Evolutionary conservation across 2,329 filamentous ascomycete species (phyloP).

Genomic region (Talaromyces verruculosus): DNA sequence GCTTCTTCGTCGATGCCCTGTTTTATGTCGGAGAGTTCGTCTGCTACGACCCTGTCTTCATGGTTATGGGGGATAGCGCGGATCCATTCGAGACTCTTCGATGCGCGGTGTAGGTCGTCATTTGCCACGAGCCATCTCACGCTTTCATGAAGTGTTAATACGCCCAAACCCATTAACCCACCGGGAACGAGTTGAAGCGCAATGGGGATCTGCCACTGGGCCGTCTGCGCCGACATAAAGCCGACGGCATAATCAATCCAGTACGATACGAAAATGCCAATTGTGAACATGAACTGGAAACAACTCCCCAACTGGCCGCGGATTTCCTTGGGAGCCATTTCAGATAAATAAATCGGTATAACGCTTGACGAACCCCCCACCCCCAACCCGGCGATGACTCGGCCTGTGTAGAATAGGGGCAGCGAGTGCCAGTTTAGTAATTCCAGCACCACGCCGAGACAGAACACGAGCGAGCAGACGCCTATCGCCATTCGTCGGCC

Average conservation of each 20-base stretch:
- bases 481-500: slow-evolving; percentile 51
- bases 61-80: slow-evolving; percentile 44
- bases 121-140: slow-evolving; percentile 53
- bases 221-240: slow-evolving; percentile 30
- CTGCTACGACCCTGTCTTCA: slow-evolving; percentile 25
- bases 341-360: slow-evolving; percentile 47
- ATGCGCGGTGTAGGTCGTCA: slow-evolving; percentile 48
- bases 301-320: slow-evolving; percentile 52
- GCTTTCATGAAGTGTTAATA: slow-evolving; percentile 52
- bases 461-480: slow-evolving; percentile 49
- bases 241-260: slow-evolving; percentile 54
- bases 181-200: slow-evolving; percentile 54
- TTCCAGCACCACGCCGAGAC: slow-evolving; percentile 48
- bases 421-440: slow-evolving; percentile 49
- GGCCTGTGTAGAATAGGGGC: slow-evolving; percentile 47
- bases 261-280: slow-evolving; percentile 54
- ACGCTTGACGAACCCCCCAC: slow-evolving; percentile 50
- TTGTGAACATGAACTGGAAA: slow-evolving; percentile 54
- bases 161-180: slow-evolving; percentile 49
- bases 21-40: slow-evolving; percentile 55
- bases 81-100: slow-evolving; percentile 53
- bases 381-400: slow-evolving; percentile 51
- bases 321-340: slow-evolving; percentile 50
- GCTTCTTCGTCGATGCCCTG: slow-evolving; percentile 49
- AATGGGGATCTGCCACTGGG: slow-evolving; percentile 59